Evolutionary conservation across 2,329 filamentous ascomycete genomes (phyloP).

Genomic region (Mycosphaerelloides madeirae): DNA sequence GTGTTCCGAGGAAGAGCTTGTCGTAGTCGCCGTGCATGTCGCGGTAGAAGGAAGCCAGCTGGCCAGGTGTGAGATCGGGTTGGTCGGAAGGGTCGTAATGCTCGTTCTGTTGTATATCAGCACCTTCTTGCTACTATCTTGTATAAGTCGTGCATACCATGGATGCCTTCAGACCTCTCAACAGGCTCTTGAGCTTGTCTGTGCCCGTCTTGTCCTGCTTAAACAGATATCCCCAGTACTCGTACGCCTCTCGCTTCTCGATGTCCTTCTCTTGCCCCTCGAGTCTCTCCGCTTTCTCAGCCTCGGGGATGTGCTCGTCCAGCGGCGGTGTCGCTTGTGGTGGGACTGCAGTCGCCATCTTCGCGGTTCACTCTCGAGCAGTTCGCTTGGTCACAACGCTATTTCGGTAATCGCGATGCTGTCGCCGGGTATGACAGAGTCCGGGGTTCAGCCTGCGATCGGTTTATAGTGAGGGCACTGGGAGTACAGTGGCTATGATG

Average conservation of each 20-base stretch:
- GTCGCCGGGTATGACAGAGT: too few species aligned
- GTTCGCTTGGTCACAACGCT: too few species aligned
- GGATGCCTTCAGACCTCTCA: slow-evolving; percentile 43
- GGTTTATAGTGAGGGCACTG: too few species aligned
- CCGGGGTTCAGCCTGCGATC: too few species aligned
- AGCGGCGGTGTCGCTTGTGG: neutral
- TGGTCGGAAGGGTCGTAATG: slow-evolving; percentile 41
- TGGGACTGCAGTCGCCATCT: slow-evolving; percentile 1
- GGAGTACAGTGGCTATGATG: too few species aligned
- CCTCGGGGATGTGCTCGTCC: slow-evolving; percentile 4
- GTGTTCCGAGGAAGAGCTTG: slow-evolving; percentile 70
- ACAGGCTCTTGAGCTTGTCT: slow-evolving; percentile 42
- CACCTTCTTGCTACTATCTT: neutral
- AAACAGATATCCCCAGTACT: slow-evolving; percentile 51
- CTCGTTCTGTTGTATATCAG: slow-evolving; percentile 33
- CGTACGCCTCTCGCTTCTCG: slow-evolving; percentile 39
- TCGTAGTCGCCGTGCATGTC: slow-evolving; percentile 45
- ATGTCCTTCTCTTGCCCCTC: slow-evolving; percentile 25
- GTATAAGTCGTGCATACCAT: slow-evolving; percentile 35
- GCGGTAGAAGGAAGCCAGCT: slow-evolving; percentile 48
- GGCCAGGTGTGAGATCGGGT: slow-evolving; percentile 45
- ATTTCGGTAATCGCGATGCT: too few species aligned
- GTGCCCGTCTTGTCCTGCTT: slow-evolving; percentile 49
- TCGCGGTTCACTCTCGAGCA: neutral
- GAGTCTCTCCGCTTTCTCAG: slow-evolving; percentile 3